These are phyloP conservation scores for Saccharomyces hybrid DNA, from an alignment of 1,139 yeast species.

Conservation along the genomic window DNA sequence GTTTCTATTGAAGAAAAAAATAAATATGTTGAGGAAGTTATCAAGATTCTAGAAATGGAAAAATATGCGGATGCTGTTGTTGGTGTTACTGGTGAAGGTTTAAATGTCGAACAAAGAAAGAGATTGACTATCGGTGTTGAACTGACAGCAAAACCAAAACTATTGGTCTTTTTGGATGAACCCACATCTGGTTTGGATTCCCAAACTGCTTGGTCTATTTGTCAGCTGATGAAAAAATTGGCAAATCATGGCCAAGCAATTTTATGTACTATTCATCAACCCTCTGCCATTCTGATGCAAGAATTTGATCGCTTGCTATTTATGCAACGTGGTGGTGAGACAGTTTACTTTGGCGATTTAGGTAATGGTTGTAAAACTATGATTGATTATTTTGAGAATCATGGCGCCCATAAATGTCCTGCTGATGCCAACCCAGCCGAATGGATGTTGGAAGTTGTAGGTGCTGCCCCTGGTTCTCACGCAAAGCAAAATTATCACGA, in stretches of 20 bases:
- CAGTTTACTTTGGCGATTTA: conserved; percentile 73
- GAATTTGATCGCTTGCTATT: conserved; percentile 70
- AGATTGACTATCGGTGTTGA: conserved; percentile 54
- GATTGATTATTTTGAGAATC: conserved; percentile 56
- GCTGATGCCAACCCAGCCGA: conserved; percentile 68
- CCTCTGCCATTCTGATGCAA: conserved; percentile 65
- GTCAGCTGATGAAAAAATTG: conserved; percentile 38
- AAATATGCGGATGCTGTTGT: too few relatives aligned
- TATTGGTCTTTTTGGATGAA: conserved; percentile 44
- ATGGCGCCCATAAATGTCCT: conserved; percentile 62
- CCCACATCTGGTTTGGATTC: conserved; percentile 51
- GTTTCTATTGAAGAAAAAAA: conserved; percentile 42
- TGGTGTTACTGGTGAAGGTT: conserved; percentile 48
- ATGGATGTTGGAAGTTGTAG: conserved; percentile 73
- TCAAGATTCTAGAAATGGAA: too few relatives aligned
- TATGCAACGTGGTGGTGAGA: conserved; percentile 64
- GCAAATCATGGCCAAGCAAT: conserved; percentile 50
- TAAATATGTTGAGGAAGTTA: too few relatives aligned
- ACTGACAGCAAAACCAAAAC: conserved; percentile 44
- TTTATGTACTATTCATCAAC: conserved; percentile 54
- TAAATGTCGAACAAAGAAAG: conserved; percentile 57
- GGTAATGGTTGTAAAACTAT: conserved; percentile 55
- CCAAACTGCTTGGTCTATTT: conserved; percentile 48
- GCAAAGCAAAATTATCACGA: conserved; percentile 57
- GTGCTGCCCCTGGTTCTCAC: conserved; percentile 70